Percentiles rank a stretch among this genome's conserved stretches.
These are phyloP conservation scores for Starmerella vaccinii DNA, from an alignment of 805 yeast genomes.

Conservation along the genomic window DNA sequence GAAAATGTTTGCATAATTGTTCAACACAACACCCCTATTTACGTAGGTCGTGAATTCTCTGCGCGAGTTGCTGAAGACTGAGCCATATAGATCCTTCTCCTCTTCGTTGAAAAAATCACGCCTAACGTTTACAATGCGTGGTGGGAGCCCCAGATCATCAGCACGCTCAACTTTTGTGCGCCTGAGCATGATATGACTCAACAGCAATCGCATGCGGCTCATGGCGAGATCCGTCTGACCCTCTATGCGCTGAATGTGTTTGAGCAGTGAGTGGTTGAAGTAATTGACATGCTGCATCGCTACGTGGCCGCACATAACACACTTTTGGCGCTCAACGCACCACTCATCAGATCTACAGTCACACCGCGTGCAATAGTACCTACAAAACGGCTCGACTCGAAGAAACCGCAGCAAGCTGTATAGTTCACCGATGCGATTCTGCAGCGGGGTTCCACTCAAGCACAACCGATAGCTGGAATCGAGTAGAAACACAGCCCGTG, in stretches of 20 bases:
- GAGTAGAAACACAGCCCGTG: constrained; percentile 76
- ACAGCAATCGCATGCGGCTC: constrained; percentile 58
- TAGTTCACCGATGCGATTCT: constrained; percentile 92
- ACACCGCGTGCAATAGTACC: constrained; percentile 89
- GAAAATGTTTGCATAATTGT: constrained; percentile 94
- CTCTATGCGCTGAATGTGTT: constrained; percentile 76
- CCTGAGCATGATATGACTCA: constrained; percentile 78
- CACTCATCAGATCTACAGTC: constrained; percentile 74
- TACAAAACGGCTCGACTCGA: constrained; percentile 73
- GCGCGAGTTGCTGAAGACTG: constrained; percentile 75
- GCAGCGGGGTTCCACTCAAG: constrained; percentile 90
- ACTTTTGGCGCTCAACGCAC: constrained; percentile 76
- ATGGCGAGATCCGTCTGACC: constrained; percentile 77
- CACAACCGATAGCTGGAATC: constrained; percentile 76
- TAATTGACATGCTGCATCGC: constrained; percentile 93
- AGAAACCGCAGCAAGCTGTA: constrained; percentile 83
- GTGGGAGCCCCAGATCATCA: constrained; percentile 95
- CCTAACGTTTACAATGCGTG: constrained; percentile 82
- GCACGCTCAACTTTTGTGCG: constrained; percentile 95
- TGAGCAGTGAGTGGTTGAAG: constrained; percentile 90
- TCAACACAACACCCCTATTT: constrained; percentile 90
- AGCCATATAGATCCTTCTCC: constrained; percentile 83
- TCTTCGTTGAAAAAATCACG: constrained; percentile 85
- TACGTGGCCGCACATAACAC: constrained; percentile 79
- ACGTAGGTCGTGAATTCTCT: constrained; percentile 87